Conservation (phyloP, 768 basidiomycete species). For the Termitomyces sp. region DNA sequence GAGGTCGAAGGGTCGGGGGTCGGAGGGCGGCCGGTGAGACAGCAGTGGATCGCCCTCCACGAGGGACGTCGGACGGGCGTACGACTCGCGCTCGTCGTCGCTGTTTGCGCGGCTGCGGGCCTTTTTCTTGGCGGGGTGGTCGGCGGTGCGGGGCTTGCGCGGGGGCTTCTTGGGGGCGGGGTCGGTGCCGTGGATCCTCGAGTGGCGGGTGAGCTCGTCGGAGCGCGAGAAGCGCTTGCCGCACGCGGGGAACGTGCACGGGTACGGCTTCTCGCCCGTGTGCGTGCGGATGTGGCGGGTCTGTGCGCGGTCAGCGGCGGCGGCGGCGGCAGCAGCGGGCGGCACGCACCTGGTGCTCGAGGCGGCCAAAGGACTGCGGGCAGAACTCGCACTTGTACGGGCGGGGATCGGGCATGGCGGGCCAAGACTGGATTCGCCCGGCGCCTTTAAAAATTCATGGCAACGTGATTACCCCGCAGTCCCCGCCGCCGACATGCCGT, state of each 20-base stretch:
- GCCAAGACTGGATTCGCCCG: not conserved
- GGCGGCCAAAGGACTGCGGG: slow-evolving; percentile 90
- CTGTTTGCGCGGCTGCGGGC: slow-evolving; percentile 74
- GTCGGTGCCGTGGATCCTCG: slow-evolving; percentile 73
- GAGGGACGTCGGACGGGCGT: slow-evolving; percentile 48
- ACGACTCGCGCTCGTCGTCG: slow-evolving; percentile 65
- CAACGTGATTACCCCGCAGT: too few relatives aligned
- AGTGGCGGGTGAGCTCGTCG: slow-evolving; percentile 97
- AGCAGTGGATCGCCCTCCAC: not conserved
- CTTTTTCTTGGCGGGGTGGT: slow-evolving; percentile 55
- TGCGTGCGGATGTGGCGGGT: slow-evolving; percentile 98
- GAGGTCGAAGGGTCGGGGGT: slow-evolving; percentile 66
- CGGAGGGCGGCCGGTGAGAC: slow-evolving; percentile 41
- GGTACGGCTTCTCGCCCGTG: slow-evolving; percentile 96
- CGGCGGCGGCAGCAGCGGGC: not conserved
- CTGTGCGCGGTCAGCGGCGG: slow-evolving; percentile 32
- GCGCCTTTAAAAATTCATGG: too few relatives aligned
- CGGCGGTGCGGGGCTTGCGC: slow-evolving; percentile 9
- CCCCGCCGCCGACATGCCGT: too few relatives aligned
- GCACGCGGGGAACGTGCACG: slow-evolving; percentile 89
- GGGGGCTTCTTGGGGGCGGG: slow-evolving; percentile 30
- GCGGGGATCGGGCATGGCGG: slow-evolving; percentile 31
- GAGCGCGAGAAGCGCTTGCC: slow-evolving; percentile 97
- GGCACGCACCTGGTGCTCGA: slow-evolving; percentile 83
- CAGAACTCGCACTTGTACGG: slow-evolving; percentile 96